A percentile compares a stretch with the other conserved stretches of the same genome.
Evolutionary conservation across 768 basidiomycete genomes (phyloP).

Genomic region (Tylopilus plumbeoviolaceoides): DNA sequence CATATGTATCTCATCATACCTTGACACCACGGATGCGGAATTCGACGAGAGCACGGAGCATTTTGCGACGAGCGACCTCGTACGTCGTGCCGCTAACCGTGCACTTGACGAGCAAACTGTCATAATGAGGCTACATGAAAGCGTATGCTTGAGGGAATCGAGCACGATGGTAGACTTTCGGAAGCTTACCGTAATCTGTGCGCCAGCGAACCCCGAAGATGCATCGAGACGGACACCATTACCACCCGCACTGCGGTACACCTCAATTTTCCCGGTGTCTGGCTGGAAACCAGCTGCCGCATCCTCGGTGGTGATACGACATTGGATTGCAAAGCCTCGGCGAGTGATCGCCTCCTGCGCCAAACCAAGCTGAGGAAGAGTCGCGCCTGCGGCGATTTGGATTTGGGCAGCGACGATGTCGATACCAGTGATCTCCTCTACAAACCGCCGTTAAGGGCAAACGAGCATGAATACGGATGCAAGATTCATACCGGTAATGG

Average conservation of each 20-base stretch:
- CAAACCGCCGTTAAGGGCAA: background rate
- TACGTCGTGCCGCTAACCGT: conserved; percentile 95
- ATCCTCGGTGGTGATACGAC: conserved; percentile 98
- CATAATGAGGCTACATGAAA: conserved; percentile 81
- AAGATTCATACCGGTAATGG: conserved; percentile 76
- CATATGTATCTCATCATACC: conserved; percentile 35
- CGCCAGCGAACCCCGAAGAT: conserved; percentile 96
- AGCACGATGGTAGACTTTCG: background rate
- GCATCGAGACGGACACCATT: conserved; percentile 98
- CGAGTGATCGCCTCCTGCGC: conserved; percentile 94
- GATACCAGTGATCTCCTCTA: conserved; percentile 99
- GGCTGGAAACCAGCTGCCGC: conserved; percentile 91
- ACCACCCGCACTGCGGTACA: conserved; percentile 97
- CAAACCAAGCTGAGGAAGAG: conserved; percentile 90
- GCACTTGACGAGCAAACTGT: conserved; percentile 95
- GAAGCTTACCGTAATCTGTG: conserved; percentile 85
- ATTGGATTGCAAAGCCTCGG: conserved; percentile 97
- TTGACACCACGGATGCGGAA: conserved; percentile 99
- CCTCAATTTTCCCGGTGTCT: conserved; percentile 98
- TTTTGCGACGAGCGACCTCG: conserved; percentile 97
- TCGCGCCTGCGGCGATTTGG: conserved; percentile 98
- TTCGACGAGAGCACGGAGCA: conserved; percentile 98
- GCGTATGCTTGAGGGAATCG: background rate
- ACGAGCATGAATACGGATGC: background rate
- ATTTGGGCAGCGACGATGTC: conserved; percentile 99